A percentile compares a stretch with the other conserved stretches of the same genome.
Conservation (phyloP, 2,329 filamentous ascomycete genomes). For the Colletotrichum sp. region DNA sequence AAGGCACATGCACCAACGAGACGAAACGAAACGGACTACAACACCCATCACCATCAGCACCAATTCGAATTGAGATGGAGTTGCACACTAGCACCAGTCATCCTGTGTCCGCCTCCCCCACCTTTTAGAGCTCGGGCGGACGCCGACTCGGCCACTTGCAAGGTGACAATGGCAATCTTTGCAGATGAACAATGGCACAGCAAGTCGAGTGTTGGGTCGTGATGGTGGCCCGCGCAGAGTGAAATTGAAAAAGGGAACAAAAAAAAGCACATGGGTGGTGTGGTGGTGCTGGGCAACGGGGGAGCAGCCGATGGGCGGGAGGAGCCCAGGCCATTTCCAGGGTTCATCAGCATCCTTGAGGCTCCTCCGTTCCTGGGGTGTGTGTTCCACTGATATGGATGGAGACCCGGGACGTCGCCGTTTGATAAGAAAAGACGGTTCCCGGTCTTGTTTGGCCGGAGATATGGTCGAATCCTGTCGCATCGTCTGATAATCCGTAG, state of each 20-base stretch:
- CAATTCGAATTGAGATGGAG: background rate
- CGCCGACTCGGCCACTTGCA: background rate
- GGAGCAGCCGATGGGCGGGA: background rate
- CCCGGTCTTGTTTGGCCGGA: background rate
- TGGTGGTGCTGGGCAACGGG: constrained; percentile 1
- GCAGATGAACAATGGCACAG: background rate
- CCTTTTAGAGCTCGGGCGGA: background rate
- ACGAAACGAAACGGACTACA: background rate
- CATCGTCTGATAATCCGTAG: background rate
- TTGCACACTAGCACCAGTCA: background rate
- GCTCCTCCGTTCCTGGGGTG: background rate
- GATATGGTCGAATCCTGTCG: background rate
- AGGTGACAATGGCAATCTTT: background rate
- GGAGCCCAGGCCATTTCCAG: background rate
- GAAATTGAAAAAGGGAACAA: background rate
- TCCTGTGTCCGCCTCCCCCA: background rate
- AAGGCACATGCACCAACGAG: background rate
- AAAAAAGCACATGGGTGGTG: background rate
- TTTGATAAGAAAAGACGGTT: background rate
- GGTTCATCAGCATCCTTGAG: background rate
- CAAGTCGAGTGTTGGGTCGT: background rate
- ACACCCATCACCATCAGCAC: background rate
- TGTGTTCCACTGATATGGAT: background rate
- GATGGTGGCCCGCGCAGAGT: background rate
- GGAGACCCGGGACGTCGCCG: background rate